Conservation (phyloP, 306 rosid species). For the Rubus parviflorus region DNA sequence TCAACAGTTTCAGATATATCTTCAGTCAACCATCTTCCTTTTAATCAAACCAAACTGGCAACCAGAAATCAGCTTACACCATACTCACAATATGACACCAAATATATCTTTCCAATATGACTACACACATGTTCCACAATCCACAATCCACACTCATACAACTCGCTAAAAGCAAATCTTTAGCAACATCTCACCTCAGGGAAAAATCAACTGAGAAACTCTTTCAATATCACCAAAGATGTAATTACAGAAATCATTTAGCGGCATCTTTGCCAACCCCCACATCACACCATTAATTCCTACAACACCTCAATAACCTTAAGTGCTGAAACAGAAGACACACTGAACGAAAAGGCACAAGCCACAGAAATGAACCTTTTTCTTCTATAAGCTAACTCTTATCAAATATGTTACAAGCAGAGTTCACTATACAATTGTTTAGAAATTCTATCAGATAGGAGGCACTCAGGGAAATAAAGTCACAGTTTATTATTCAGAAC, state of each 20-base stretch:
- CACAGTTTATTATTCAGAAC: constrained; percentile 58
- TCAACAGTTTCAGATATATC: constrained; percentile 3
- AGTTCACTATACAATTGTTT: neutral
- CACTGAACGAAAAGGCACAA: neutral
- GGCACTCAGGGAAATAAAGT: constrained; percentile 25
- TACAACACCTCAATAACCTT: constrained; percentile 1
- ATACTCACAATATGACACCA: neutral
- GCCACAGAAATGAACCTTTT: neutral
- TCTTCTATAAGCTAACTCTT: constrained; percentile 20
- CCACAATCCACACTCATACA: constrained; percentile 10
- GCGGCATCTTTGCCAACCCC: neutral
- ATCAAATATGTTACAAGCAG: constrained; percentile 23
- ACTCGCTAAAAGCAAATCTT: neutral
- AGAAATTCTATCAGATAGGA: neutral
- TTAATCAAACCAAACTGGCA: neutral
- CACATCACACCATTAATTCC: neutral
- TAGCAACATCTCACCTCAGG: neutral
- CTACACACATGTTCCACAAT: neutral
- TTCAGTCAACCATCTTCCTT: constrained; percentile 5
- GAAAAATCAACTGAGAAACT: neutral
- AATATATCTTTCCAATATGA: neutral
- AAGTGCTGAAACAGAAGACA: neutral
- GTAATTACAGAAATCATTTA: neutral
- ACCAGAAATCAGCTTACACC: neutral
- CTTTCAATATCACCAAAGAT: constrained; percentile 2